These are phyloP conservation scores for Fusarium chuoi DNA, from an alignment of 2,329 filamentous ascomycete species.

Conservation along the genomic window DNA sequence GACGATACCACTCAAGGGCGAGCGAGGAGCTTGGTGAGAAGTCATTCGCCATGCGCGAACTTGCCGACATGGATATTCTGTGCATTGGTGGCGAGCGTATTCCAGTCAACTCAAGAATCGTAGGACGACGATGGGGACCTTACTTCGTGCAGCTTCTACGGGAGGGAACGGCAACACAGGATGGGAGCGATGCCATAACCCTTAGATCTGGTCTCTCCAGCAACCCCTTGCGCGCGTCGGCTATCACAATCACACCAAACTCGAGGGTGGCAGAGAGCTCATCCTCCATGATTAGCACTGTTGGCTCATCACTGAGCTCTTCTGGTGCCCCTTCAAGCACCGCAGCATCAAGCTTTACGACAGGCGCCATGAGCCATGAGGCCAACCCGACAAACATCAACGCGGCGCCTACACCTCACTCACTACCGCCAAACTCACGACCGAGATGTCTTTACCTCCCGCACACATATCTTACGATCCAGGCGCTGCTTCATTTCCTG, in stretches of 20 bases:
- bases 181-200: constrained; percentile 79
- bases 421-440: constrained; percentile 70
- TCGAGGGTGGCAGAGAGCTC: constrained; percentile 62
- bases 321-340: constrained; percentile 55
- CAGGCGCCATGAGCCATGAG: constrained; percentile 49
- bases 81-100: constrained; percentile 92
- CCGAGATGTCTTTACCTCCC: constrained; percentile 92
- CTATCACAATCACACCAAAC: constrained; percentile 83
- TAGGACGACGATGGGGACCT: constrained; percentile 90
- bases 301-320: constrained; percentile 54
- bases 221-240: constrained; percentile 77
- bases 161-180: constrained; percentile 78
- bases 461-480: constrained; percentile 88
- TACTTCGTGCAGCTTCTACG: constrained; percentile 93
- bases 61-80: constrained; percentile 96
- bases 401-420: constrained; percentile 65
- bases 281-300: constrained; percentile 59
- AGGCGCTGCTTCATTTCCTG: constrained; percentile 90
- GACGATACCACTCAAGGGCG: constrained; percentile 77
- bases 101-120: constrained; percentile 89
- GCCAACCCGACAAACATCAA: constrained; percentile 58
- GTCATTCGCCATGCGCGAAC: constrained; percentile 81
- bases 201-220: constrained; percentile 71
- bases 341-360: constrained; percentile 56
- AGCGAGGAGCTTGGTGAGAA: constrained; percentile 88